These are phyloP conservation scores for Oemleria cerasiformis DNA, from an alignment of 306 rosid species.

Conservation along the genomic window DNA sequence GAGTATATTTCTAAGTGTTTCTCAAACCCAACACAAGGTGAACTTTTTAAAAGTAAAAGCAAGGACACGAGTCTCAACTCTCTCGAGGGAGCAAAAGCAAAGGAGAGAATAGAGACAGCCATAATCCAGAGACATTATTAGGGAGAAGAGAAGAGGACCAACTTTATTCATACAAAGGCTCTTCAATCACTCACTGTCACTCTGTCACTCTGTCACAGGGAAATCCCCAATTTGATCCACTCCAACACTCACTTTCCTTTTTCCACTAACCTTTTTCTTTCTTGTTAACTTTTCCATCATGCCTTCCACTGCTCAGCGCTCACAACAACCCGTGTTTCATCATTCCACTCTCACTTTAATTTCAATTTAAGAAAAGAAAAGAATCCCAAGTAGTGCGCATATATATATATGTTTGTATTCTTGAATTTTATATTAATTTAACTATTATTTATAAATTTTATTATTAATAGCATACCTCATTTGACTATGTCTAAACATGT, in stretches of 20 bases:
- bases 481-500: no score
- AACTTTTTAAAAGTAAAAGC: slow-evolving; percentile 49
- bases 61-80: slow-evolving; percentile 24
- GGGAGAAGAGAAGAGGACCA: neutral
- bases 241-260: slow-evolving; percentile 9
- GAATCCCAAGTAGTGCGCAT: neutral
- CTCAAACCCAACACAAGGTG: slow-evolving; percentile 29
- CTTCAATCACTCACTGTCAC: slow-evolving; percentile 50
- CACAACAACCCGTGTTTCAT: slow-evolving; percentile 49
- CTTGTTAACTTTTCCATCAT: slow-evolving; percentile 43
- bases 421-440: no score
- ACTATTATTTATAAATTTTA: no score
- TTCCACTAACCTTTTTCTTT: slow-evolving; percentile 44
- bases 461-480: neutral
- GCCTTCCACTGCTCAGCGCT: slow-evolving; percentile 37
- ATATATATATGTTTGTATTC: neutral
- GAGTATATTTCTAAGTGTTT: slow-evolving; percentile 23
- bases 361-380: neutral
- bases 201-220: no score
- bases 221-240: slow-evolving; percentile 32
- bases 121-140: slow-evolving; percentile 43
- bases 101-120: slow-evolving; percentile 1
- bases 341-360: slow-evolving; percentile 42
- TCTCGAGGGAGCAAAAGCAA: slow-evolving; percentile 46
- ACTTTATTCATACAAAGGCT: slow-evolving; percentile 41